Evolutionary conservation across 768 basidiomycete species (phyloP), one percentile per base, ranked within the genome.

Genomic region (Podaxis rugospora): DNA sequence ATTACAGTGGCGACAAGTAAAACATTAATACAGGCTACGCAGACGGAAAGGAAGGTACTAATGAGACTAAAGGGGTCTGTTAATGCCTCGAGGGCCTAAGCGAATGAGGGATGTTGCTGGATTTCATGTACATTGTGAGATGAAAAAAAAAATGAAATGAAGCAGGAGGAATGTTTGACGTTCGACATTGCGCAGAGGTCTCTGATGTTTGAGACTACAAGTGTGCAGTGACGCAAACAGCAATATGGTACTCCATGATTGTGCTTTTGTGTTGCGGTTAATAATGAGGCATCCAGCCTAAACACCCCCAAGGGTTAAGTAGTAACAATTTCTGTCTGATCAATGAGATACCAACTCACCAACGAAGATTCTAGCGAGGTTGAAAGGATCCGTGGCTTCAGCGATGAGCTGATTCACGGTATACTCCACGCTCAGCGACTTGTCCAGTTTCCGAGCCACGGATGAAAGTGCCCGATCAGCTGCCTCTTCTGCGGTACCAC

Each of bases 391-490:
- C 23, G 87, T 92, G 39, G 96, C 96, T 69, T 92, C 87, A 18
- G 91, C 87, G 61, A 98, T 88, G 42, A 98, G 83, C 71, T 93
- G 89, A 75, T 96, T 97, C 62, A 99, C 93, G 4, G 89, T 92
- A 66, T 92, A 95, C 70, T 96, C 92, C 25, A 96, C 91, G 67
- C 93, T 95, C 63, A 98, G 78, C 3, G 85, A 80, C 68, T 87
- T 88, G 69, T 92, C 86, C 44, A 99, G 79, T 73, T 98, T 98
- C 57, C 85, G 80, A 10, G 85, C 78, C 39, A 98, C 94, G 36
- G 86, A 83, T 37, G 76, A 83, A 64, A 99, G 75, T 0, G 95
- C 95, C 36, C 94, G 86, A 71, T 96, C 95, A 1, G 96, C 96
- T 13, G 90, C 87, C 69, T 97, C 93, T 61, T 91, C 87, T 4